phyloP scores from a whole-genome alignment of 2,329 filamentous ascomycete species.

The Calycina marina region DNA sequence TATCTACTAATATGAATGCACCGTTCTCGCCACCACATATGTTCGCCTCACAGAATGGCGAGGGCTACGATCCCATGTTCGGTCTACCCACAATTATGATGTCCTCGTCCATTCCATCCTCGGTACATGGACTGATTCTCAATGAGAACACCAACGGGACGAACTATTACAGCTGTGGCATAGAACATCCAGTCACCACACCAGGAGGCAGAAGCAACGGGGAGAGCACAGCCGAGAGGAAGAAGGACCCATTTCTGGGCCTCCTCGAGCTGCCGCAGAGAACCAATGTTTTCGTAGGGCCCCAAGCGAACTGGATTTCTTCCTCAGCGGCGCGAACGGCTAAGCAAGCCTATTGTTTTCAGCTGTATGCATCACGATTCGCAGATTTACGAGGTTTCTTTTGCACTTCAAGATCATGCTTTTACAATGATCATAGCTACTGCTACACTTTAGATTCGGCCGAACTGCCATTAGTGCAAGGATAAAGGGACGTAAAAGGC shows the following conservation, averaged over 20 bases:
- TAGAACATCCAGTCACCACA: slow-evolving; percentile 24
- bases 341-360: too few relatives aligned
- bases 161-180: slow-evolving; percentile 22
- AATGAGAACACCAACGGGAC: slow-evolving; percentile 29
- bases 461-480: too few relatives aligned
- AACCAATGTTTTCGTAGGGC: slow-evolving; percentile 57
- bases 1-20: too few relatives aligned
- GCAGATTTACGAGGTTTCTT: too few relatives aligned
- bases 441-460: too few relatives aligned
- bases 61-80: slow-evolving; percentile 45
- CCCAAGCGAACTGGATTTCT: slow-evolving; percentile 67
- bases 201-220: slow-evolving; percentile 34
- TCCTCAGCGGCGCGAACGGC: slow-evolving; percentile 30
- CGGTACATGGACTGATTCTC: slow-evolving; percentile 1
- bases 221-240: slow-evolving; percentile 36
- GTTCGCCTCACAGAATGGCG: slow-evolving; percentile 13
- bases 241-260: slow-evolving; percentile 70
- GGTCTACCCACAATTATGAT: slow-evolving; percentile 37
- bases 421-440: too few relatives aligned
- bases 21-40: slow-evolving; percentile 23
- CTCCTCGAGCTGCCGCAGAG: slow-evolving; percentile 66
- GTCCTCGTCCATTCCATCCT: slow-evolving; percentile 13
- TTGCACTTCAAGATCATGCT: too few relatives aligned
- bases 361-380: too few relatives aligned
- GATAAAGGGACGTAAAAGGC: too few relatives aligned